Evolutionary conservation across 164 flowering plant species (phyloP).

Genomic region (Vitis rupestris): DNA sequence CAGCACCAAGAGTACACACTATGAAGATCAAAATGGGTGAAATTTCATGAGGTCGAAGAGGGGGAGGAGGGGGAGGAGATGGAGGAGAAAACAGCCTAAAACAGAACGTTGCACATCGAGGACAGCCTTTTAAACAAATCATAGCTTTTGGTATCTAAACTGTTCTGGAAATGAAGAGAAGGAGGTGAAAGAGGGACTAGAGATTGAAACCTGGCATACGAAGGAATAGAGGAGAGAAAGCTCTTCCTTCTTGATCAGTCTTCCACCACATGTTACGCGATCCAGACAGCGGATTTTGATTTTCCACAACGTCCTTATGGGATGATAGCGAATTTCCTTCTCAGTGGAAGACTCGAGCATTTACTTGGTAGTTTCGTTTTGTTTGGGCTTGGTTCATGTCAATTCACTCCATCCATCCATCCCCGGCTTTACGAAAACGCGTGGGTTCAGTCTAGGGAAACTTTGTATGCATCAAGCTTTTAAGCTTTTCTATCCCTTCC

Average conservation of each 20-base stretch:
- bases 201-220: background rate
- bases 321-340: background rate
- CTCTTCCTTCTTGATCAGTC: background rate
- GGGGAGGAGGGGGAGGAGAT: background rate
- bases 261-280: background rate
- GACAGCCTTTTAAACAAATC: background rate
- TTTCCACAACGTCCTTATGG: background rate
- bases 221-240: background rate
- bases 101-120: too few relatives aligned
- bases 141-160: too few relatives aligned
- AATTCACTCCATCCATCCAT: background rate
- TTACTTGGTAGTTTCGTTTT: slow-evolving; percentile 15
- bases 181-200: background rate
- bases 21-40: slow-evolving; percentile 2
- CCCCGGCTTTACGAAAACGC: background rate
- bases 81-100: background rate
- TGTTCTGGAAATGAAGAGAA: background rate
- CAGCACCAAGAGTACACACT: slow-evolving; percentile 5
- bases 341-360: background rate
- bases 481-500: too few relatives aligned
- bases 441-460: background rate
- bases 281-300: background rate
- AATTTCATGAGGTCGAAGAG: background rate
- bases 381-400: background rate
- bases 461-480: too few relatives aligned